Base-by-base conservation (phyloP, 352 stramenopile species). In the Phytophthora colocasiae region DNA sequence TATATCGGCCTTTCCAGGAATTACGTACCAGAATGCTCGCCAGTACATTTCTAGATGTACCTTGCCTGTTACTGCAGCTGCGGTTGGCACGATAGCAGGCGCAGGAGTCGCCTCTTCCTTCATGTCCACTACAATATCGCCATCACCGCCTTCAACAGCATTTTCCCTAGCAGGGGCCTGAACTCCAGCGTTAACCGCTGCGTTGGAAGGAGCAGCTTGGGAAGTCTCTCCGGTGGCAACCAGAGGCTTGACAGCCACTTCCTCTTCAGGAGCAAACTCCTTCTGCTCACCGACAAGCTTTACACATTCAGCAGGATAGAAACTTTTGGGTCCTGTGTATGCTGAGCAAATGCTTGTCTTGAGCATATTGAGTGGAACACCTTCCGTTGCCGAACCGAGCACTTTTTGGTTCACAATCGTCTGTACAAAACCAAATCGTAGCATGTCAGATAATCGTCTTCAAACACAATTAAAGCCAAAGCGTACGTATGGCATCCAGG, bases 401-500 rank as follows among this genome's bases (percentile, higher is more conserved):
- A 93, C 75, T 14, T 76, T 71, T 24, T 81, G 69, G 7, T 91
- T 70, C 26, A 92, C 77, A 31, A 89, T 69, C 2, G 82, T 92
- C 86, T 95, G 19, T 52, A 41, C 11, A 51, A 54, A 12, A 29
- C 2, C 29, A 59, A 31, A 36, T n/a, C 41, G 34, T 15, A 61
- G 8, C 36, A 54, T 24, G 1, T 22, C 9, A 3, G 11, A 61
- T 54, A 57, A 56, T 10, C 31, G 8, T 36, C 31, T 36, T 11
- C 14, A 36, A 14, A 36, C 1, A 14, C 7, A 12, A 36, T 14
- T 14, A 14, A 38, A 53, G 55, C 24, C 40, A 52, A 44, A 41
- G 62, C 82, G 27, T 77, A 93, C 85, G 58, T 92, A 93, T 38
- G 87, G 87, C 83, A 92, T 91, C 87, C 87, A 93, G 14, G 66